Percentiles rank a stretch among this genome's conserved stretches.
Evolutionary conservation across 1,284 basidiomycete genomes (phyloP).

Genomic region (Austroboletus sp.): DNA sequence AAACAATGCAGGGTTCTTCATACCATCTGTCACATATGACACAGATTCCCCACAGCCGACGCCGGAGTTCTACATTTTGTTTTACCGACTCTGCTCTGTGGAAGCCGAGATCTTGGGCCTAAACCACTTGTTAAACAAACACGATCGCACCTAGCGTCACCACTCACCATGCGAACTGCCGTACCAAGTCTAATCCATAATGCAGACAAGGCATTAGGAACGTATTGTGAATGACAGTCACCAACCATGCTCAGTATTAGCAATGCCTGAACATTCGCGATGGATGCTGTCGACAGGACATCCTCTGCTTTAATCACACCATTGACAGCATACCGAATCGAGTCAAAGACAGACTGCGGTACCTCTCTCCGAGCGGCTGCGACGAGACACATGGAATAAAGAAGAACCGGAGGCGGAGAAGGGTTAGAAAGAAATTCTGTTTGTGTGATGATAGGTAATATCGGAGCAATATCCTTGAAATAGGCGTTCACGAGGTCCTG

Average conservation of each 20-base stretch:
- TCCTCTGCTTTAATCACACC: conserved; percentile 83
- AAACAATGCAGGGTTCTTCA: conserved; percentile 17
- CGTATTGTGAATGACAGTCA: conserved; percentile 73
- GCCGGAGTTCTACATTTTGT: conserved; percentile 71
- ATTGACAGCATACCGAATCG: conserved; percentile 80
- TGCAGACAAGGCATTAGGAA: conserved; percentile 68
- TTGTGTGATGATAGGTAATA: conserved; percentile 82
- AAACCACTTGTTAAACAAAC: conserved; percentile 11
- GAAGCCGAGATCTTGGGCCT: conserved; percentile 89
- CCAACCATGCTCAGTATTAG: conserved; percentile 77
- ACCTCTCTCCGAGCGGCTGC: conserved; percentile 82
- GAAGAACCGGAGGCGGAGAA: conserved; percentile 71
- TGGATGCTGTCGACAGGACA: conserved; percentile 78
- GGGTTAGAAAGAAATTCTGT: conserved; percentile 75
- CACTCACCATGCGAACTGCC: conserved; percentile 77
- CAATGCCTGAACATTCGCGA: conserved; percentile 85
- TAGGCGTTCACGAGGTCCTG: conserved; percentile 85
- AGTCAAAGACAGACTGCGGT: conserved; percentile 77
- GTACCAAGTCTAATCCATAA: conserved; percentile 71
- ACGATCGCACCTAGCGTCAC: not conserved
- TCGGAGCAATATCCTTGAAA: conserved; percentile 78
- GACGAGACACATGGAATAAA: conserved; percentile 90
- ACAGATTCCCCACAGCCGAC: conserved; percentile 86
- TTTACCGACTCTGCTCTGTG: conserved; percentile 81
- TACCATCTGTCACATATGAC: conserved; percentile 89